These are phyloP conservation scores for Epichloe sylvatica DNA, from an alignment of 2,329 filamentous ascomycete genomes.

Conservation along the genomic window DNA sequence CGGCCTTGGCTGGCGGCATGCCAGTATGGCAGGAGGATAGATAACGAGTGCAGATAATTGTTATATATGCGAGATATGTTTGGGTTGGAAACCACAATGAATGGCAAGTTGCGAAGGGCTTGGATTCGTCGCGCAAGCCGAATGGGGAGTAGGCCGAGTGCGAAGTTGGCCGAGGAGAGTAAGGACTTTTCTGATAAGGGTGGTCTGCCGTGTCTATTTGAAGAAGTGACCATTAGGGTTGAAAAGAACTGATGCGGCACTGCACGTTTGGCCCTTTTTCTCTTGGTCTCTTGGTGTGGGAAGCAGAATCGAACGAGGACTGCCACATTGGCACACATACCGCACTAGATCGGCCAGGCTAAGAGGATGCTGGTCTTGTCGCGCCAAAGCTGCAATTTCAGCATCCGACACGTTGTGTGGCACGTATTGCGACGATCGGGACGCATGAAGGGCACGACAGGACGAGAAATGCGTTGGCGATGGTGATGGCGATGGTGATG, in stretches of 20 bases:
- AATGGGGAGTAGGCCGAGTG: conserved; percentile 78
- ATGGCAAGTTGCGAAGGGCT: conserved; percentile 82
- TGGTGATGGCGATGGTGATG: neutral
- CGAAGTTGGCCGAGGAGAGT: conserved; percentile 87
- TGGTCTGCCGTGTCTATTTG: conserved; percentile 55
- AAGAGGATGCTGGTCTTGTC: conserved; percentile 63
- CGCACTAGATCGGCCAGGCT: conserved; percentile 81
- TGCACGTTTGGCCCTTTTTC: no score
- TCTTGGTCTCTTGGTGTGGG: neutral
- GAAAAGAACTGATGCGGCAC: no score
- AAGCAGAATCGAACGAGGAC: neutral
- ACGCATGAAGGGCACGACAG: neutral
- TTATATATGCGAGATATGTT: conserved; percentile 89
- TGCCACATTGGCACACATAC: conserved; percentile 31
- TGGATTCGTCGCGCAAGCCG: conserved; percentile 90
- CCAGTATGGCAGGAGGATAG: conserved; percentile 71
- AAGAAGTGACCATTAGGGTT: neutral
- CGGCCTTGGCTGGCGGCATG: conserved; percentile 31
- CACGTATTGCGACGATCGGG: neutral
- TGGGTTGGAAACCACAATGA: conserved; percentile 96
- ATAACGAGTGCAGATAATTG: conserved; percentile 89
- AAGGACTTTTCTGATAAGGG: conserved; percentile 69
- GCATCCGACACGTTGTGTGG: conserved; percentile 43
- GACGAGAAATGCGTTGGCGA: neutral
- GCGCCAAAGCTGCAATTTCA: conserved; percentile 66